Percentiles rank a stretch among this genome's conserved stretches.
Evolutionary conservation across 177 flowering plant genomes (phyloP).

Genomic region (Vitis hybrid): DNA sequence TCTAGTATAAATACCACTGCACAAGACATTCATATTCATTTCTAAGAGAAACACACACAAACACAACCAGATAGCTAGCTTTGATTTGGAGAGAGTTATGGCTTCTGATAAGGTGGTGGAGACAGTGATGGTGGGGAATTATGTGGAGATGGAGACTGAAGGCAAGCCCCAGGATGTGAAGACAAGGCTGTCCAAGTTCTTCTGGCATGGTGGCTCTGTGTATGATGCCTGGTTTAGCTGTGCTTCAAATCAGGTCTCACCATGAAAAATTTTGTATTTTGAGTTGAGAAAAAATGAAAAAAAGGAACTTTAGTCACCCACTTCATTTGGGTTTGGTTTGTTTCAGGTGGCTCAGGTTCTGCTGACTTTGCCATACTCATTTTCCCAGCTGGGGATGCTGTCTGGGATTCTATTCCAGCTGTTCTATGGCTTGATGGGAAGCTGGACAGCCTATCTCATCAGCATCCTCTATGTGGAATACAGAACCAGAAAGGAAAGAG

Average conservation of each 20-base stretch:
- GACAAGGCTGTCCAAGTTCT: constrained; percentile 54
- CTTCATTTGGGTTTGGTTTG: background rate
- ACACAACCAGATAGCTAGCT: background rate
- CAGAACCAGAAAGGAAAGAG: constrained; percentile 92
- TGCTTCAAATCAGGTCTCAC: constrained; percentile 86
- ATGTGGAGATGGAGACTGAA: constrained; percentile 91
- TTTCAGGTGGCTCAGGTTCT: constrained; percentile 95
- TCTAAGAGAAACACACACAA: background rate
- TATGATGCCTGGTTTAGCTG: constrained; percentile 99
- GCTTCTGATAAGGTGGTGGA: constrained; percentile 78
- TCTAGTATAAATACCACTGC: constrained; percentile 35
- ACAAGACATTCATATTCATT: constrained; percentile 11
- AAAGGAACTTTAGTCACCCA: background rate
- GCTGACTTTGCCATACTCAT: constrained; percentile 93
- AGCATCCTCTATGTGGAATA: constrained; percentile 90
- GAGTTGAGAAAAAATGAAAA: background rate
- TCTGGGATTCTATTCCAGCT: constrained; percentile 89
- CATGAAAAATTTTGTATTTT: background rate
- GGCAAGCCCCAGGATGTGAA: constrained; percentile 53
- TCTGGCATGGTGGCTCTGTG: constrained; percentile 97
- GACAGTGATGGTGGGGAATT: constrained; percentile 80
- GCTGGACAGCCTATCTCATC: constrained; percentile 95
- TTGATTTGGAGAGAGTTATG: constrained; percentile 22
- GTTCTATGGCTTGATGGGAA: constrained; percentile 89
- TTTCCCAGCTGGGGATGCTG: constrained; percentile 92